Evolutionary conservation across 108 stramenopile genomes (phyloP).

Genomic region (Fistulifera pelliculosa): DNA sequence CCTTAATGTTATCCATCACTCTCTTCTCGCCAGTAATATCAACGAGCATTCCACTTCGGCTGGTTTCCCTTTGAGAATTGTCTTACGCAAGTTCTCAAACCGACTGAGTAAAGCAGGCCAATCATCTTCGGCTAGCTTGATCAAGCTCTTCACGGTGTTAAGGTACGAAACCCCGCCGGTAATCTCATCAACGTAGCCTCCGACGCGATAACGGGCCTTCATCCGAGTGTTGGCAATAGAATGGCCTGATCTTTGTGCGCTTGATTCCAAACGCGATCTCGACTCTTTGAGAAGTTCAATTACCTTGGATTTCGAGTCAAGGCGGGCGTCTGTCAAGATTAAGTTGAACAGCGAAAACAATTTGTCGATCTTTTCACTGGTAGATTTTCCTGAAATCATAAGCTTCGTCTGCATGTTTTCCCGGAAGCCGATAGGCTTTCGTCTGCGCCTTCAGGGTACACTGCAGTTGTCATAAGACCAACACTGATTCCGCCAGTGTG

Average conservation of each 20-base stretch:
- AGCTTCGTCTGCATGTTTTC: constrained; percentile 72
- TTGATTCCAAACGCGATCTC: constrained; percentile 61
- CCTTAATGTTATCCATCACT: constrained; percentile 60
- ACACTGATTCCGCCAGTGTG: constrained; percentile 83
- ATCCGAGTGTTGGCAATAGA: constrained; percentile 69
- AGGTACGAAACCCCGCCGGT: constrained; percentile 85
- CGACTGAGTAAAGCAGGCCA: constrained; percentile 81
- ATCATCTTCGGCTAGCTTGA: constrained; percentile 89
- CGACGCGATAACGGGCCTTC: constrained; percentile 70
- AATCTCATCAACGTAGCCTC: constrained; percentile 87
- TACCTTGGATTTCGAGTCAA: constrained; percentile 79
- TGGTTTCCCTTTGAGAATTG: constrained; percentile 57
- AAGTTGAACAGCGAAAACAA: constrained; percentile 80
- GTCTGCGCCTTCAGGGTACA: constrained; percentile 46
- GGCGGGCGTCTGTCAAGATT: constrained; percentile 79
- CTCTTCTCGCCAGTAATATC: constrained; percentile 86
- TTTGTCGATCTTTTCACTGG: constrained; percentile 81
- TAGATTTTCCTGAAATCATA: constrained; percentile 70
- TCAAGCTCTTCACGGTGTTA: constrained; percentile 56
- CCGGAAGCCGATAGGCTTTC: constrained; percentile 46
- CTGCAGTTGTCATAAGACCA: constrained; percentile 46
- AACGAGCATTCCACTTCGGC: constrained; percentile 79
- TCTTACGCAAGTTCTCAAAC: constrained; percentile 78
- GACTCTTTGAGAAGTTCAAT: constrained; percentile 90
- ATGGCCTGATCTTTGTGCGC: constrained; percentile 79